Evolutionary conservation across 164 flowering plant species (phyloP), one percentile per base, ranked within the genome.

Genomic region (Brasenia schreberi): DNA sequence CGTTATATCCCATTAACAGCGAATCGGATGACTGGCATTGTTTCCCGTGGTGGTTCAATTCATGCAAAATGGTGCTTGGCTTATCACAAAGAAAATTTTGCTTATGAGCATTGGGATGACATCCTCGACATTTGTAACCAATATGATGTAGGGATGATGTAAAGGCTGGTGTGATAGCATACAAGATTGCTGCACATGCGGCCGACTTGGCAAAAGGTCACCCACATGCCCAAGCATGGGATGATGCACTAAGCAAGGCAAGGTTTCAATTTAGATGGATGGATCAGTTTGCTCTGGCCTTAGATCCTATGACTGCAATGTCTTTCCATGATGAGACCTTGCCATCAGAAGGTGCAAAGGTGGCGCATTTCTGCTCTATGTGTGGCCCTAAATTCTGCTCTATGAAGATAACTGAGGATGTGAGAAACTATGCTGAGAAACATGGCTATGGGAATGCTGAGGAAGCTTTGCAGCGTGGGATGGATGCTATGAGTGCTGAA

Each of bases 61-160:
- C 99, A 95, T 79, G 99, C 99, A 66, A 95, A 95, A 70, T 95
- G 99, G 99, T 95, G 99, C 79, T 82, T 95, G 72, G 80, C 98
- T 70, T 90, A 92, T 75, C 99, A 95, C 73, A 92, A 83, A 73
- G 99, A 95, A 80, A 95, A 95, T 73, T 95, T 95, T 74, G 99
- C 99, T 63, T 95, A 95, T 77, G 97, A 92, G 72, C 99, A 95
- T 66, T 95, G 99, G 99, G 97, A 92, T 86, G 99, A 95, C 64
- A 95, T 95, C 63, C 89, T 95, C 60, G 99, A 90, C 71, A 95
- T 95, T 63, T 95, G 99, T 67, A 92, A 90, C 66, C 94, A 92
- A 61, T 95, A 95, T 79, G 99, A 95, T 77, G 82, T 95, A 59
- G 98, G 68, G 99, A 95, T 77, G 99, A 95, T 74, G 99, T 95